A percentile compares a stretch with the other conserved stretches of the same genome.
Conservation (phyloP, 768 basidiomycete genomes). For the Boletus sensibilis region DNA sequence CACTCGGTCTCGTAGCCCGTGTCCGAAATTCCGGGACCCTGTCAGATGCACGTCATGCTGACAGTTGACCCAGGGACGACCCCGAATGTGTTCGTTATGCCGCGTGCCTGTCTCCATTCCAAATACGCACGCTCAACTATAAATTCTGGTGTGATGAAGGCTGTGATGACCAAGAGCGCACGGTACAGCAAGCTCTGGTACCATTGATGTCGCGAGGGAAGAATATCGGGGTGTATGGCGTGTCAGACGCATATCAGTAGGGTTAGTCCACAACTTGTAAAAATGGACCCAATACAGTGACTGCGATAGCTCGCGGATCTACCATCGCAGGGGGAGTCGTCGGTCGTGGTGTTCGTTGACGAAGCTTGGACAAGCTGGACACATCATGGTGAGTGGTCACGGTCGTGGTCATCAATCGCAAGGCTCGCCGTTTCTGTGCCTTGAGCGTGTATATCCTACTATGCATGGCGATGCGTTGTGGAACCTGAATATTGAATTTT, state of each 20-base stretch:
- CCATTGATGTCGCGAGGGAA: neutral
- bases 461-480: too few relatives aligned
- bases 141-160: neutral
- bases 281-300: neutral
- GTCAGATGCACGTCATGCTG: neutral
- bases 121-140: neutral
- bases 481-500: too few relatives aligned
- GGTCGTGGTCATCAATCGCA: too few relatives aligned
- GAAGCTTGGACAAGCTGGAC: neutral
- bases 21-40: neutral
- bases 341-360: neutral
- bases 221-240: neutral
- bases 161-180: neutral
- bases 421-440: too few relatives aligned
- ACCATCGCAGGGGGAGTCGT: too few relatives aligned
- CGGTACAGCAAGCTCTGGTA: neutral
- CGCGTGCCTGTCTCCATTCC: neutral
- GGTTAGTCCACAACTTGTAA: neutral
- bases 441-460: too few relatives aligned
- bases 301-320: neutral
- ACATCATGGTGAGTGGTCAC: too few relatives aligned
- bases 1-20: neutral
- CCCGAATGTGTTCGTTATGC: neutral
- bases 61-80: neutral
- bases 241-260: neutral